These are phyloP conservation scores for Apiospora pterosperma DNA, from an alignment of 2,329 filamentous ascomycete species.

Conservation along the genomic window DNA sequence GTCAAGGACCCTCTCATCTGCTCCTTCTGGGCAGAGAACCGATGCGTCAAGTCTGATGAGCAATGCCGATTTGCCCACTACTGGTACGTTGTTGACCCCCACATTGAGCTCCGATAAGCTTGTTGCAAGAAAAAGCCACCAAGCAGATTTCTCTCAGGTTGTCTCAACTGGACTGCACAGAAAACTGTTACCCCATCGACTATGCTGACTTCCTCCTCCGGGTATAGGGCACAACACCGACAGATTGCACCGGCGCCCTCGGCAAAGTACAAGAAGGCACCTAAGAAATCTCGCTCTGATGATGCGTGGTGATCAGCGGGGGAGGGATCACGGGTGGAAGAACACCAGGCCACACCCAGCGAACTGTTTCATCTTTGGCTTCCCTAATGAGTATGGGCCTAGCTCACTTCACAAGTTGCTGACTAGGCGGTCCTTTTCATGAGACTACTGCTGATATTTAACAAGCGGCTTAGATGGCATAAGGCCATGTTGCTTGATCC, in stretches of 20 bases:
- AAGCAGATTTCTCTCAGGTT: too few relatives aligned
- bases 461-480: too few relatives aligned
- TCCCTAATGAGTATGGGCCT: too few relatives aligned
- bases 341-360: too few relatives aligned
- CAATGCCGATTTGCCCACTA: constrained; percentile 17
- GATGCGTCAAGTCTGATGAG: constrained; percentile 13
- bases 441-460: too few relatives aligned
- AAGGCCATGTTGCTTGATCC: too few relatives aligned
- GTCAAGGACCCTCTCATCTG: constrained; percentile 19
- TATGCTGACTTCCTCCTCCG: neutral
- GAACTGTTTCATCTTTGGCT: too few relatives aligned
- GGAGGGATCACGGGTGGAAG: too few relatives aligned
- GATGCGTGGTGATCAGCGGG: neutral
- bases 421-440: too few relatives aligned
- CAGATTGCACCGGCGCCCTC: neutral
- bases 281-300: neutral
- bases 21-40: constrained; percentile 17
- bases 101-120: too few relatives aligned
- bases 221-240: neutral
- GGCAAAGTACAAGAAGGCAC: neutral
- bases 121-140: too few relatives aligned
- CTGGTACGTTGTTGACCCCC: neutral
- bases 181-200: neutral
- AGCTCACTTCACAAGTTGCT: too few relatives aligned
- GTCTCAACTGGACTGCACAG: neutral